Evolutionary conservation across 257 asterid species (phyloP), one percentile per base, ranked within the genome.

Genomic region (Solanum lycopersicoides): DNA sequence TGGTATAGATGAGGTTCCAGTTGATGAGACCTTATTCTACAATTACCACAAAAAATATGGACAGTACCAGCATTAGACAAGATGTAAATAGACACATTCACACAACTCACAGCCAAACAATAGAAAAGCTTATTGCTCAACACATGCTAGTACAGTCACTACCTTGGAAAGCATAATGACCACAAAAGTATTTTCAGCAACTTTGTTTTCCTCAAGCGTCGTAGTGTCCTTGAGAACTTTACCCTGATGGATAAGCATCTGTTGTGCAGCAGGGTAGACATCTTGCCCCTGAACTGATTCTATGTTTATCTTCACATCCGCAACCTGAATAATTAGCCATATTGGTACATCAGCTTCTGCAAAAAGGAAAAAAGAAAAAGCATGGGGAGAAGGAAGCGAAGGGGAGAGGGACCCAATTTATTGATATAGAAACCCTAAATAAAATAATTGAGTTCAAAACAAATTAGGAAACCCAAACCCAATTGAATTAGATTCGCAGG

Each of bases 231-330:
- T 93, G 35, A 96, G 96, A 90, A 96, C 98, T 89, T 95, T 94
- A n/a, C 99, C 99, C 89, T 96, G 98, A 91, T 96, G 94, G 89
- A 96, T 95, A 88, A 95, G 96, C 95, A 95, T 94, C 91, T 93
- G 99, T 87, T 90, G 95, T 60, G 87, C 90, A 88, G 98, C 96
- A 37, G 98, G 98, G 91, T 96, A 95, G 59, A 91, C 91, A 77
- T 89, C 96, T 83, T 95, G 82, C 66, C 98, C 97, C 92, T 96
- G 98, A 90, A 86, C 87, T 69, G 94, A 89, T 88, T 95, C 98
- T 53, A 96, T 95, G 80, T 42, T 82, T 89, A 91, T 94, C 95
- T 96, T 96, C 93, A 96, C 96, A 91, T 94, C 94, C 11, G 91
- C 92, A 90, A 96, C 95, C 99, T 96, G 80, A 87, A 85, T 18